Base-by-base conservation (phyloP, 2,329 filamentous ascomycete species). In the Neonectria coccinea region DNA sequence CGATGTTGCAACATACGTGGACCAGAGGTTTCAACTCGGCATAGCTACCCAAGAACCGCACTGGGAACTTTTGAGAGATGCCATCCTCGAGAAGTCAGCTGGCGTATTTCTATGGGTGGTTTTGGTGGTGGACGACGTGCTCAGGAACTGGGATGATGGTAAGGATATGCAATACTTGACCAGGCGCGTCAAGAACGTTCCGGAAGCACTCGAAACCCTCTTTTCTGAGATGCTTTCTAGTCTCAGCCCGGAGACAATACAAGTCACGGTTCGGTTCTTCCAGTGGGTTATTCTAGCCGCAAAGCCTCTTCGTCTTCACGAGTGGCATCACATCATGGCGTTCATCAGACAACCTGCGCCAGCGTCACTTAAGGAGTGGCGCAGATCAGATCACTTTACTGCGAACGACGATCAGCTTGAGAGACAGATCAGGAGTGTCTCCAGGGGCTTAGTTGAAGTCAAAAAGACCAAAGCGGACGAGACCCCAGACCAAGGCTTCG, bases 321-420 rank as follows among this genome's bases (percentile, higher is more conserved):
- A 70, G 14, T 70, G 66, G 69, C 59, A 70, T 36, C 67, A 70
- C 2, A 44, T 70, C 2, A 2, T 70, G 1, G 69, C 63, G 0
- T 70, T 70, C 7, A 57, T 67, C 10, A 50, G 14, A 2, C 1
- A 18, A 2, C 47, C 59, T 0, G 2, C n/a, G 0, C 65, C 63
- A 4, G 29, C 12, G 0, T 70, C 68, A 0, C 50, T 70, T 0
- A 1, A 4, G 0, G n/a, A 51, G 0, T 70, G 65, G 68, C 42
- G 61, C 5, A 3, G 8, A 0, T 70, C 67, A 0, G n/a, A 47
- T 0, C 6, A 39, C 0, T 65, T 58, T 3, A 68, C 63, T 0
- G 51, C 56, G 5, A 65, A n/a, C 1, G 67, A 70, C 1, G 6
- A 57, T 1, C 65, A 70, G 11, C 61, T 70, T 2, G 66, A 60